These are phyloP conservation scores for Penstemon eatonii DNA, from an alignment of 257 asterid species.

Conservation along the genomic window DNA sequence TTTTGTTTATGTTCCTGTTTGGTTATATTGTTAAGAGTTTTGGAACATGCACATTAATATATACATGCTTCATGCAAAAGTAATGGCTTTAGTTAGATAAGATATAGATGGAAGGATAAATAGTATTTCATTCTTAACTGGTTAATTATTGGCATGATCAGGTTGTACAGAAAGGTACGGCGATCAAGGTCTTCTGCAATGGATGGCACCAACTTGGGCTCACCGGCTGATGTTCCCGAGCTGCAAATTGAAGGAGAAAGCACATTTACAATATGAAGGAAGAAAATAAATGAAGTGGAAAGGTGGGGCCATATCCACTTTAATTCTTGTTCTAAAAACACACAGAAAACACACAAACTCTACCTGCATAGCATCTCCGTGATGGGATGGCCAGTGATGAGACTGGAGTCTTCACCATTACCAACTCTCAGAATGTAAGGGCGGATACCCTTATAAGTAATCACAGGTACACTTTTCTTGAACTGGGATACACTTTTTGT, in stretches of 20 bases:
- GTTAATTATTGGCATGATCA: constrained; percentile 74
- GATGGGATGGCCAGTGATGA: constrained; percentile 56
- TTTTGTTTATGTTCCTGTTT: background rate
- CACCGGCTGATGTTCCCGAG: constrained; percentile 84
- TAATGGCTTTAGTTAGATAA: background rate
- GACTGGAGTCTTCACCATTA: constrained; percentile 58
- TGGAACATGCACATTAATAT: background rate
- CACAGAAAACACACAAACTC: background rate
- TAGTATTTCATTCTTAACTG: constrained; percentile 41
- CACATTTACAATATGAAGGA: background rate
- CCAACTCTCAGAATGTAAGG: constrained; percentile 69
- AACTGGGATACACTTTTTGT: constrained; percentile 36
- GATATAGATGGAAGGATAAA: background rate
- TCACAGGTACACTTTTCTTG: constrained; percentile 55
- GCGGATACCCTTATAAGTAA: constrained; percentile 53
- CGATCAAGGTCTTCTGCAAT: constrained; percentile 78
- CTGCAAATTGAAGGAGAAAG: constrained; percentile 31
- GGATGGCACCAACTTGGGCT: constrained; percentile 79
- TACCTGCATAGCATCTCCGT: constrained; percentile 83
- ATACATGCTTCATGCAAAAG: constrained; percentile 1
- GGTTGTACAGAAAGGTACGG: constrained; percentile 69
- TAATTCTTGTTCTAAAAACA: background rate
- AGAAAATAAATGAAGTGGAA: background rate
- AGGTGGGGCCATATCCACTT: background rate
- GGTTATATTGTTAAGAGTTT: background rate